A percentile compares a stretch with the other conserved stretches of the same genome.
Evolutionary conservation across 768 basidiomycete genomes (phyloP).

Genomic region (Tephrocybe sp.): DNA sequence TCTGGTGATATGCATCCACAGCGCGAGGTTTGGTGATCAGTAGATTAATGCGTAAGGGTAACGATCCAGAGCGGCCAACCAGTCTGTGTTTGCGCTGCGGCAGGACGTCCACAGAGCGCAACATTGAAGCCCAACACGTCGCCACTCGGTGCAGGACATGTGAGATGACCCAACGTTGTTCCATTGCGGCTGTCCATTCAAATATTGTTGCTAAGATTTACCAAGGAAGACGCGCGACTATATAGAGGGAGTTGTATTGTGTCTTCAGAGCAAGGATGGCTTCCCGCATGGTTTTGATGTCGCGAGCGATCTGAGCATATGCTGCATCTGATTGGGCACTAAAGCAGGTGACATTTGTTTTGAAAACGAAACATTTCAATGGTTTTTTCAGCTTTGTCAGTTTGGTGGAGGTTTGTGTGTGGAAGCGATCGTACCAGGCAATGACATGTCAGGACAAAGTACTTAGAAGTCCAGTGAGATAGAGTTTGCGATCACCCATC

Average conservation of each 20-base stretch:
- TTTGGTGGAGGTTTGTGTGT: not conserved
- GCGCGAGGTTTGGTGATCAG: too few relatives aligned
- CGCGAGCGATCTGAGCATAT: not conserved
- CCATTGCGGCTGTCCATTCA: not conserved
- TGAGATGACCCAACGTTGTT: not conserved
- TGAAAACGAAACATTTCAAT: not conserved
- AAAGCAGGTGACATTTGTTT: not conserved
- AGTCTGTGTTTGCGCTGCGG: not conserved
- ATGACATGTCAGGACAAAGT: too few relatives aligned
- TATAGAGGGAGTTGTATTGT: not conserved
- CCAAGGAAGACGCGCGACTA: slow-evolving; percentile 2
- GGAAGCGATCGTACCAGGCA: too few relatives aligned
- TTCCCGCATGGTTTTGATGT: not conserved
- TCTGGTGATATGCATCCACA: too few relatives aligned
- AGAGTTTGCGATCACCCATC: too few relatives aligned
- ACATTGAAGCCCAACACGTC: not conserved
- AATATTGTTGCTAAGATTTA: slow-evolving; percentile 1
- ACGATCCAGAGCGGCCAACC: not conserved
- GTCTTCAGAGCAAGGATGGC: not conserved
- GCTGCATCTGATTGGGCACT: not conserved
- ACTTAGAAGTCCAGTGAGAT: too few relatives aligned
- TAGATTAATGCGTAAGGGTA: not conserved
- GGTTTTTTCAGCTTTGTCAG: not conserved
- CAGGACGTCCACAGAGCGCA: slow-evolving; percentile 1
- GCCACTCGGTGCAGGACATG: slow-evolving; percentile 6